Base-by-base conservation (phyloP, 805 yeast species). In the Hanseniaspora nectarophila region DNA sequence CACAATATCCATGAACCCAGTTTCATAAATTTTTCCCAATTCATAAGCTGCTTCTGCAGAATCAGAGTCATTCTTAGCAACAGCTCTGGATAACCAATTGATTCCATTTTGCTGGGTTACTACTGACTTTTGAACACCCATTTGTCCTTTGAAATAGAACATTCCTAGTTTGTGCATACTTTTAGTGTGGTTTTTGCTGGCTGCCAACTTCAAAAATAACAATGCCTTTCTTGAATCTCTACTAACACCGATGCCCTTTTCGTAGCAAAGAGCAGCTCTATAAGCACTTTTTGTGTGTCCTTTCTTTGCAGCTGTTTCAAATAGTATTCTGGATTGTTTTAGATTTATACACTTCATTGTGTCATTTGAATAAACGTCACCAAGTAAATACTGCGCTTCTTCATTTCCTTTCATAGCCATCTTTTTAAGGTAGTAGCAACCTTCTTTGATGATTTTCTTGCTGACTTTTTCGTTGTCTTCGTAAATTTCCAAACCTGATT, bases 21-120 rank as follows among this genome's bases (percentile, higher is more conserved):
- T 69, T 58, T 82, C 82, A 64, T 85, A 82, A 53, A 90, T 85
- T 61, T 82, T 80, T 2, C 86, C 97, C 55, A 90, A 70, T 66
- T 92, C 97, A 63, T 78, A 90, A 0, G 97, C 97, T 0, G 96
- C 97, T n/a, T 88, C 92, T 50, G 87, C 82, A 43, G 84, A 86
- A 44, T 85, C 70, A 61, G 85, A 95, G 52, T 78, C 84, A 6
- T 96, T 95, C 50, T 76, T 79, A 43, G 84, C 85, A 24, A 84
- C 76, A 0, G 97, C 96, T 54, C 97, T 77, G 39, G 84, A 75
- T 52, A 90, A 70, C 98, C 98, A 90, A 64, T 87, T 85, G 57
- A 92, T 81, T 46, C 97, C 98, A 59, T 80, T 80, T 60, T 82
- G 85, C 60, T 87, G 84, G 21, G 86, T 81, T 49, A 75, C 79